Evolutionary conservation across 2,329 filamentous ascomycete species (phyloP), one percentile per base, ranked within the genome.

Genomic region (Microdochium trichocladiopsis): DNA sequence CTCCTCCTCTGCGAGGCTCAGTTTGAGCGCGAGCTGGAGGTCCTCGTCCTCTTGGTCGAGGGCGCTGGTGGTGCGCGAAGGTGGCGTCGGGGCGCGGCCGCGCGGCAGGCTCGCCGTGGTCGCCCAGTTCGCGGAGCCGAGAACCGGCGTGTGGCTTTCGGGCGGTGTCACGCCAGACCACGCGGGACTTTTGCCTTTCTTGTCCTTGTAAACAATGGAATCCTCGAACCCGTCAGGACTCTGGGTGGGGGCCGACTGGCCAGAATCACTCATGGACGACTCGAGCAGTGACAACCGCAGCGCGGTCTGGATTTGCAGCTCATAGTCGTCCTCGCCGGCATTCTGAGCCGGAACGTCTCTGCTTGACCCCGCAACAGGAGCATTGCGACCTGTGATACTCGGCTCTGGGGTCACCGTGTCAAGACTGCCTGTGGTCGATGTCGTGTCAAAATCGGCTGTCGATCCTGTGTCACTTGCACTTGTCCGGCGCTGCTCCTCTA

Each of bases 211-310:
- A 48, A 68, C 78, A 58, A 83, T 70, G 14, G 75, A 69, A 48
- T 78, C 75, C 37, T 80, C 77, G 54, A 76, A 78, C 16, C 76
- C 77, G 18, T 72, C 71, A 9, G 72, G 73, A 55, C 72, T 75
- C 55, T 71, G 69, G 22, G 65, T 75, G 10, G 61, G 68, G 0
- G 77, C 73, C 3, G 75, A 77, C 45, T 73, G 68, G 1, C 69
- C 72, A 2, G 63, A 60, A 25, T 78, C 76, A 51, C 78, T 74
- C 36, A 74, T 45, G 3, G 41, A 72, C 5, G 74, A 73, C 57
- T 86, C 82, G 50, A 84, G 69, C 6, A 86, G 67, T 2, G 80
- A 84, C 10, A 86, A 69, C 0, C 82, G 77, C 37, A 86, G 81
- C 1, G 83, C 83, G 51, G 80, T 75, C 65, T 85, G 82, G 10